These are phyloP conservation scores for Dictyostelium purpureum DNA, from an alignment of 78 protist genomes.

Conservation along the genomic window DNA sequence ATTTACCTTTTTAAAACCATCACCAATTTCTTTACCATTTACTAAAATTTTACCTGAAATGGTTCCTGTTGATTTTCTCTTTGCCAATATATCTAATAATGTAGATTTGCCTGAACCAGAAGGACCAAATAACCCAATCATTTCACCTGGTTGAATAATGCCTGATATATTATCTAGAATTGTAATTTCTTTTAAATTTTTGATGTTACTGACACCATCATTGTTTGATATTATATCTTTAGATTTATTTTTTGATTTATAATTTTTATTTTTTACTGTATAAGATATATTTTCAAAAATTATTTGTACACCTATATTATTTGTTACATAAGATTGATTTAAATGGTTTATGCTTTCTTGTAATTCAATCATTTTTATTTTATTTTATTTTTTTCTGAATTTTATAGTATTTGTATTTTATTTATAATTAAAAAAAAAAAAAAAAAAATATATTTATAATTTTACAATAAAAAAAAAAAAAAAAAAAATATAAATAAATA, in stretches of 20 bases:
- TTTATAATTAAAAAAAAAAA: no score
- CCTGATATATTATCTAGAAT: slow-evolving; percentile 45
- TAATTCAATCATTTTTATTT: no score
- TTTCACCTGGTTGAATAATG: slow-evolving; percentile 10
- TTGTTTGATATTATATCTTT: neutral
- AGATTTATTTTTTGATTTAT: neutral
- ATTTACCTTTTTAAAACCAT: slow-evolving; percentile 55
- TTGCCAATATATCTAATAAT: slow-evolving; percentile 15
- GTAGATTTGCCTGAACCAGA: slow-evolving; percentile 56
- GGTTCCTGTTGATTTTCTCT: slow-evolving; percentile 37
- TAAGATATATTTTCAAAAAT: slow-evolving; percentile 19
- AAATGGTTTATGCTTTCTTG: no score
- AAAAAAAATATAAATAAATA: no score
- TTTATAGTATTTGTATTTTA: no score
- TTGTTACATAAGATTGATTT: neutral
- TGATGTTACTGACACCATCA: neutral
- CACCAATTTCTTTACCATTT: slow-evolving; percentile 68
- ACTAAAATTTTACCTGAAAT: slow-evolving; percentile 53
- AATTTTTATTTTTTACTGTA: neutral
- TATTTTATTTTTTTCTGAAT: no score
- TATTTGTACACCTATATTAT: slow-evolving; percentile 15
- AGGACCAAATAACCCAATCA: slow-evolving; percentile 20
- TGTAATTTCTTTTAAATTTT: slow-evolving; percentile 5
- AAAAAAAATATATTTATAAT: no score
- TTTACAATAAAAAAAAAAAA: no score